phyloP scores from a whole-genome alignment of 1,284 basidiomycete species.

The Cutaneotrichosporon cutaneum region DNA sequence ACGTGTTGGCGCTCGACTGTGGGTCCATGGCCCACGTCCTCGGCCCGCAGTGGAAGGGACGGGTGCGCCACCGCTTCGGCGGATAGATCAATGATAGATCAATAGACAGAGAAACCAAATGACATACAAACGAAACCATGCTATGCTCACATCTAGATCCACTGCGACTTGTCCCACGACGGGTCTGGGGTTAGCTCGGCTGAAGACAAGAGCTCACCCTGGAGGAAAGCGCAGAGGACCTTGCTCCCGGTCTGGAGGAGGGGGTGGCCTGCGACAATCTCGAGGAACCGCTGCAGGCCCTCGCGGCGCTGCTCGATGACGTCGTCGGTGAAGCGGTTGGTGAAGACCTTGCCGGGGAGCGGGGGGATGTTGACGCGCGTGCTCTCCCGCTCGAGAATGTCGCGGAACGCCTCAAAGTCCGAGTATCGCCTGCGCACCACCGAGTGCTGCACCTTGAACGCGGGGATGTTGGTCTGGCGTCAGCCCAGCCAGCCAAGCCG shows the following conservation, averaged over 20 bases:
- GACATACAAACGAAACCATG: conserved; percentile 20
- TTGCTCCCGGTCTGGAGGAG: conserved; percentile 97
- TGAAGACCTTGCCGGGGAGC: conserved; percentile 92
- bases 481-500: background rate
- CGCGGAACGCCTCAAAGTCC: conserved; percentile 98
- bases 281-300: conserved; percentile 91
- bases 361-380: conserved; percentile 96
- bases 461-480: conserved; percentile 91
- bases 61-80: conserved; percentile 25
- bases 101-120: conserved; percentile 15
- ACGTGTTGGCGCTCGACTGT: conserved; percentile 41
- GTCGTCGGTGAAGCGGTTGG: conserved; percentile 95
- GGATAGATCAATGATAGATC: conserved; percentile 15
- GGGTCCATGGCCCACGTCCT: conserved; percentile 32
- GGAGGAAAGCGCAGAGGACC: conserved; percentile 92
- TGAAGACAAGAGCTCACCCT: conserved; percentile 54
- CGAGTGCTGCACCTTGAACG: conserved; percentile 94
- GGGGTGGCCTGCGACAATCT: conserved; percentile 95
- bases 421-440: conserved; percentile 93
- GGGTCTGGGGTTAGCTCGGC: conserved; percentile 35
- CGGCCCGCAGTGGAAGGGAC: conserved; percentile 34
- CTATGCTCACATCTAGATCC: conserved; percentile 33
- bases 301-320: conserved; percentile 90
- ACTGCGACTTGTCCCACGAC: conserved; percentile 50
- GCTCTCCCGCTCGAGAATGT: conserved; percentile 94